phyloP scores from a whole-genome alignment of 2,329 filamentous ascomycete species.

The Lachnellula willkommii region DNA sequence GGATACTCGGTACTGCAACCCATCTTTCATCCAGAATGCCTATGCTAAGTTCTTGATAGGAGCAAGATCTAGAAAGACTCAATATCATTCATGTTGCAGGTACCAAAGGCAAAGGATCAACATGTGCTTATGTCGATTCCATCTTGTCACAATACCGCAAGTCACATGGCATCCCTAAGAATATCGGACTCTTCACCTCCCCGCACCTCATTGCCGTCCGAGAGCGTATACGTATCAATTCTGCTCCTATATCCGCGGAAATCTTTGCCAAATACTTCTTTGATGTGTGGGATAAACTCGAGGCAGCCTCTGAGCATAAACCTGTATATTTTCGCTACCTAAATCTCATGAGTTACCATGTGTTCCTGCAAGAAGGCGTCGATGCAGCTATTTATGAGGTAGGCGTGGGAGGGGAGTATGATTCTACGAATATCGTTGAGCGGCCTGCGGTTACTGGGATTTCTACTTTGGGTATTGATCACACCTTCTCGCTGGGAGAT shows the following conservation, averaged over 20 bases:
- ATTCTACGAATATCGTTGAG: slow-evolving; percentile 62
- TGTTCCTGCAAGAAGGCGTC: slow-evolving; percentile 58
- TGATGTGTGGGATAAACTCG: slow-evolving; percentile 58
- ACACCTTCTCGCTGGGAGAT: slow-evolving; percentile 56
- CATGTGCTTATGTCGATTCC: slow-evolving; percentile 61
- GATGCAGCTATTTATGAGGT: slow-evolving; percentile 61
- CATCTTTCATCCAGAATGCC: neutral
- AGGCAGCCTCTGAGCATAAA: slow-evolving; percentile 34
- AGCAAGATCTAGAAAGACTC: slow-evolving; percentile 44
- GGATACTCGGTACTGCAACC: slow-evolving; percentile 57
- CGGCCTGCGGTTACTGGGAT: slow-evolving; percentile 55
- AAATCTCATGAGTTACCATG: slow-evolving; percentile 62
- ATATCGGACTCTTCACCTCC: slow-evolving; percentile 61
- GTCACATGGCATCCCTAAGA: slow-evolving; percentile 23
- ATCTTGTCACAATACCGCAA: slow-evolving; percentile 51
- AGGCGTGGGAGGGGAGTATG: slow-evolving; percentile 62
- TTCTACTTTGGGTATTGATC: slow-evolving; percentile 64
- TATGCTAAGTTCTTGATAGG: slow-evolving; percentile 8
- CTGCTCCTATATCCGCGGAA: slow-evolving; percentile 49
- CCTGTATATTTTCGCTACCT: slow-evolving; percentile 56
- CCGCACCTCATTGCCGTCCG: slow-evolving; percentile 63
- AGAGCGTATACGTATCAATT: slow-evolving; percentile 61
- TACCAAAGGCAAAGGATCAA: slow-evolving; percentile 73
- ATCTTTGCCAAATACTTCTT: slow-evolving; percentile 63
- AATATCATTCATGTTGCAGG: slow-evolving; percentile 67